Evolutionary conservation across 2,329 filamentous ascomycete genomes (phyloP).

Genomic region (Cladosporium sp.): DNA sequence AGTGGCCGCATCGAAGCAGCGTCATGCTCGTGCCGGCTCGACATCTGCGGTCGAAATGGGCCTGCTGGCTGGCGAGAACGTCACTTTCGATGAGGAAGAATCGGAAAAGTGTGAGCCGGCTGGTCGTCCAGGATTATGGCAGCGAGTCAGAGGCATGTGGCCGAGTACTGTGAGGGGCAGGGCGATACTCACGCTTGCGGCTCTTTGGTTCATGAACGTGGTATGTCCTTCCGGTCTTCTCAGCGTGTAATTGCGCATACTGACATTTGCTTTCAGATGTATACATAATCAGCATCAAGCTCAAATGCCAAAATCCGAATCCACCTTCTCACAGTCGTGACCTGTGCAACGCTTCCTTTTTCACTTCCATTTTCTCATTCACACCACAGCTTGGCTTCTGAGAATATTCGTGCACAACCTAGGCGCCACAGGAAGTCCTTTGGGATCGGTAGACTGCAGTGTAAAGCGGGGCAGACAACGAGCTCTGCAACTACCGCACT

Average conservation of each 20-base stretch:
- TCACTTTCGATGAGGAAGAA: not conserved
- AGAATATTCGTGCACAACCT: too few relatives aligned
- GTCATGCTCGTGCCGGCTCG: not conserved
- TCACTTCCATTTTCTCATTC: too few relatives aligned
- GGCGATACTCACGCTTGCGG: conserved; percentile 21
- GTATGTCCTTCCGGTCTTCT: conserved; percentile 12
- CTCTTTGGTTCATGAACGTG: conserved; percentile 26
- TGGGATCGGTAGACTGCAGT: too few relatives aligned
- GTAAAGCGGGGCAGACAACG: too few relatives aligned
- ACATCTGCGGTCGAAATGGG: conserved; percentile 25
- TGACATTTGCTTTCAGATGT: not conserved
- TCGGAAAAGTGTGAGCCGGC: conserved; percentile 2
- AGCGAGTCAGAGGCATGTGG: conserved; percentile 16
- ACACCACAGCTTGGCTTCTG: too few relatives aligned
- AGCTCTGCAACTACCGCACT: too few relatives aligned
- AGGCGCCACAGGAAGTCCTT: too few relatives aligned
- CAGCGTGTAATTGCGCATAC: not conserved
- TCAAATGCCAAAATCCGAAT: not conserved
- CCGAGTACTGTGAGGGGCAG: conserved; percentile 22
- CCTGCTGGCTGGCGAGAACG: conserved; percentile 20
- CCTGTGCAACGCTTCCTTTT: not conserved
- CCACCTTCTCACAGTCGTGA: not conserved
- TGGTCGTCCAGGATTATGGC: not conserved
- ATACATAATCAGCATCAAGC: not conserved
- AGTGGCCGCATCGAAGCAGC: not conserved